Percentiles rank a stretch among this genome's conserved stretches.
Conservation (phyloP, 768 basidiomycete species). For the Rossbeevera mucosa region DNA sequence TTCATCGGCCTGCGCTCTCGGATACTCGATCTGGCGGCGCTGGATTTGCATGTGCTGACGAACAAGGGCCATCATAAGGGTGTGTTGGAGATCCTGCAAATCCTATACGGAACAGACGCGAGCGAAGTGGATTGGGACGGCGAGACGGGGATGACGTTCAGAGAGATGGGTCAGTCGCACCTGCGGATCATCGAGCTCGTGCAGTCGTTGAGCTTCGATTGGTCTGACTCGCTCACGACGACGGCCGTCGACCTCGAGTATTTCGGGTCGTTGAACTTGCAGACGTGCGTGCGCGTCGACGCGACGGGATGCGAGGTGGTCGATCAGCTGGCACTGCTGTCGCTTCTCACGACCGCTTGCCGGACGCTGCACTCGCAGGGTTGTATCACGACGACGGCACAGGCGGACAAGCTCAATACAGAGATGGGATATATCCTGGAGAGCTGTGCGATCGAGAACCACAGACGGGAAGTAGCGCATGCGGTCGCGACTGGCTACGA, state of each 20-base stretch:
- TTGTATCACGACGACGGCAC: constrained; percentile 53
- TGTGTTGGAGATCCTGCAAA: constrained; percentile 69
- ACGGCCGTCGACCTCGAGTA: constrained; percentile 58
- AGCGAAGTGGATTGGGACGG: constrained; percentile 39
- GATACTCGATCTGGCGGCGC: constrained; percentile 78
- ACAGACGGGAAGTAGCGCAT: constrained; percentile 73
- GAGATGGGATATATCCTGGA: constrained; percentile 78
- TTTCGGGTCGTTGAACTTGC: constrained; percentile 61
- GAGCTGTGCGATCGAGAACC: constrained; percentile 84
- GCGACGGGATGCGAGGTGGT: constrained; percentile 77
- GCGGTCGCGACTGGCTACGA: constrained; percentile 69
- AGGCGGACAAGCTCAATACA: constrained; percentile 58
- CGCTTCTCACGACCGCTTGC: constrained; percentile 58
- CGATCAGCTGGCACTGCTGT: constrained; percentile 67
- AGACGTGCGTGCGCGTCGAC: constrained; percentile 64
- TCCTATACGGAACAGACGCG: constrained; percentile 68
- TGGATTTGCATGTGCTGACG: constrained; percentile 85
- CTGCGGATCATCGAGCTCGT: constrained; percentile 85
- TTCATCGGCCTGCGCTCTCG: constrained; percentile 82
- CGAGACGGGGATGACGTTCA: constrained; percentile 41
- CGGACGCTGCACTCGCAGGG: constrained; percentile 65
- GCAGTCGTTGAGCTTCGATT: constrained; percentile 82
- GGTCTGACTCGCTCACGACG: constrained; percentile 71
- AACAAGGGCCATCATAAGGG: constrained; percentile 72
- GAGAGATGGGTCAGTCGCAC: constrained; percentile 74